Conservation (phyloP, 129 eudicot genomes). For the Tagetes patula region DNA sequence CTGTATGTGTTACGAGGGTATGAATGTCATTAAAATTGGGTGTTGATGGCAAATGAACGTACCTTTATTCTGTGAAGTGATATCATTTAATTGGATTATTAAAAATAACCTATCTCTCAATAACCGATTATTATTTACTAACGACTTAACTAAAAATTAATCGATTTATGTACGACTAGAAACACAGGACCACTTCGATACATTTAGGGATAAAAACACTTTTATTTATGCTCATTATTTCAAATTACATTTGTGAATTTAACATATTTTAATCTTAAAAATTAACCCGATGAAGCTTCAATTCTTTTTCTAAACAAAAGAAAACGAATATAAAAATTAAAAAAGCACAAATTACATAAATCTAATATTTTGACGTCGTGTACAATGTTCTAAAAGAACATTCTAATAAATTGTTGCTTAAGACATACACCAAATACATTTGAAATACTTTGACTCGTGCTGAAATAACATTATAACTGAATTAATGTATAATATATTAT, state of each 20-base stretch:
- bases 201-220: too few relatives aligned
- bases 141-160: too few relatives aligned
- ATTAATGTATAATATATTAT: conserved; percentile 1
- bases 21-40: too few relatives aligned
- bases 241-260: background rate
- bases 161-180: too few relatives aligned
- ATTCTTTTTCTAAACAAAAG: background rate
- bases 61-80: too few relatives aligned
- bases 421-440: conserved; percentile 25
- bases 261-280: background rate
- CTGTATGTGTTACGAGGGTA: too few relatives aligned
- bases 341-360: background rate
- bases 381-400: background rate
- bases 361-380: background rate
- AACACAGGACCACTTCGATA: too few relatives aligned
- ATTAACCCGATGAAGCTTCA: background rate
- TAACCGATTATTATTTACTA: too few relatives aligned
- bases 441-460: conserved; percentile 22
- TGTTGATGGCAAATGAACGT: too few relatives aligned
- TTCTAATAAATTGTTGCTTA: conserved; percentile 26
- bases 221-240: too few relatives aligned
- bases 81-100: too few relatives aligned
- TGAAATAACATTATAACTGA: conserved; percentile 1
- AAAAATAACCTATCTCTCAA: too few relatives aligned
- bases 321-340: background rate